Percentiles rank a stretch among this genome's conserved stretches.
phyloP scores from a whole-genome alignment of 768 basidiomycete species.

The Gloeopeniophorella convolvens region DNA sequence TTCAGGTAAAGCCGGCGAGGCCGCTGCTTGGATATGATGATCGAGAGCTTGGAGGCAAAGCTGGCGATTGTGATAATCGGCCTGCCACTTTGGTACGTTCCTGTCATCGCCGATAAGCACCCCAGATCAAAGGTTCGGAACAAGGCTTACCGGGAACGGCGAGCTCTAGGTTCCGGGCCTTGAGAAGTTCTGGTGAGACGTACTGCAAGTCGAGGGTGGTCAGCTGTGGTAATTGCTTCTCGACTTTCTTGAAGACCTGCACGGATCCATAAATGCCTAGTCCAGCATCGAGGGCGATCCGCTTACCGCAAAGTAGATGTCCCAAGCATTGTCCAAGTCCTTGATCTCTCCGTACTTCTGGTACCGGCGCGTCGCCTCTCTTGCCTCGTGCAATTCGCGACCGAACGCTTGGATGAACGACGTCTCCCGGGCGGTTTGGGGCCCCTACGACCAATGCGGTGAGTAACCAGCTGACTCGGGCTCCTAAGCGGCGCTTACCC shows the following conservation, averaged over 20 bases:
- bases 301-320: slow-evolving; percentile 90
- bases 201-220: slow-evolving; percentile 94
- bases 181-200: slow-evolving; percentile 87
- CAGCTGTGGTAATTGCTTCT: slow-evolving; percentile 86
- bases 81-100: slow-evolving; percentile 88
- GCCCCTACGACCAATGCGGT: slow-evolving; percentile 50
- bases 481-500: slow-evolving; percentile 38
- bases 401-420: slow-evolving; percentile 94
- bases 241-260: slow-evolving; percentile 93
- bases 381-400: slow-evolving; percentile 84
- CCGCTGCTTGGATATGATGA: slow-evolving; percentile 95
- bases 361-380: slow-evolving; percentile 85
- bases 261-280: background rate
- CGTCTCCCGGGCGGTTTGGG: slow-evolving; percentile 89
- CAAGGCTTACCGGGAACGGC: slow-evolving; percentile 83
- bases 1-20: slow-evolving; percentile 82
- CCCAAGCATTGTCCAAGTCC: slow-evolving; percentile 97
- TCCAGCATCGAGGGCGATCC: background rate
- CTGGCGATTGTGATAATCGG: slow-evolving; percentile 73
- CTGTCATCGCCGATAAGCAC: slow-evolving; percentile 32
- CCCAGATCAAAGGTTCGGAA: background rate
- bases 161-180: slow-evolving; percentile 82
- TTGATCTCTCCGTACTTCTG: slow-evolving; percentile 78
- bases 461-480: background rate
- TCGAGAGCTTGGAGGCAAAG: slow-evolving; percentile 85